These are phyloP conservation scores for Echinosophora koreensis DNA, from an alignment of 306 rosid species.

Conservation along the genomic window DNA sequence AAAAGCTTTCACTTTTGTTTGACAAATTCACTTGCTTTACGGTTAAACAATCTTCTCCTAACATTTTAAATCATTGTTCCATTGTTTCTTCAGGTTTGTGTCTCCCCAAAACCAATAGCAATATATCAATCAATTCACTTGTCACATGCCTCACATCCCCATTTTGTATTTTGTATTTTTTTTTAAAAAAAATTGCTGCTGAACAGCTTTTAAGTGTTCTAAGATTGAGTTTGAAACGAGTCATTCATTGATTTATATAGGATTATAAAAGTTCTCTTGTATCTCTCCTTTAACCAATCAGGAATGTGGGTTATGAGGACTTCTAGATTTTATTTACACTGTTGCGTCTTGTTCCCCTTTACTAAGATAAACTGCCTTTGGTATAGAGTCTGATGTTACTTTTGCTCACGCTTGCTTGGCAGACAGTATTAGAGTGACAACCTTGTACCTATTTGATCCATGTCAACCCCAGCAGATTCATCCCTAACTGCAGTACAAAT, in stretches of 20 bases:
- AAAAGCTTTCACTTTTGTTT: constrained; percentile 1
- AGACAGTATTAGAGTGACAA: constrained; percentile 39
- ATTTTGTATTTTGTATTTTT: not conserved
- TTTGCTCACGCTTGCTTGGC: constrained; percentile 17
- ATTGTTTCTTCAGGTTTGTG: not conserved
- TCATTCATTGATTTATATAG: not conserved
- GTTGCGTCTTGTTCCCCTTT: not conserved
- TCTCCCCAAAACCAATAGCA: not conserved
- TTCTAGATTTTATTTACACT: not conserved
- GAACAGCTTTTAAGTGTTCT: not conserved
- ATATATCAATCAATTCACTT: not conserved
- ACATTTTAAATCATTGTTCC: not conserved
- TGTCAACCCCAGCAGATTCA: constrained; percentile 43
- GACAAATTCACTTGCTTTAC: not conserved
- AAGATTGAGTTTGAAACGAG: not conserved
- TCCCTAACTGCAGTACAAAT: constrained; percentile 43
- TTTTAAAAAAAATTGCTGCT: not conserved
- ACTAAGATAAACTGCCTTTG: constrained; percentile 3
- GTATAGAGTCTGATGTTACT: not conserved
- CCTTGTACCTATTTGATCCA: constrained; percentile 29
- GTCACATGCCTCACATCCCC: not conserved
- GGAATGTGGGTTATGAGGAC: constrained; percentile 3
- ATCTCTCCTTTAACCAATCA: not conserved
- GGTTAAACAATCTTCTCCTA: not conserved
- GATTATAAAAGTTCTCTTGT: not conserved